These are phyloP conservation scores for Cercophora sp. DNA, from an alignment of 495 filamentous ascomycete species.

Conservation along the genomic window DNA sequence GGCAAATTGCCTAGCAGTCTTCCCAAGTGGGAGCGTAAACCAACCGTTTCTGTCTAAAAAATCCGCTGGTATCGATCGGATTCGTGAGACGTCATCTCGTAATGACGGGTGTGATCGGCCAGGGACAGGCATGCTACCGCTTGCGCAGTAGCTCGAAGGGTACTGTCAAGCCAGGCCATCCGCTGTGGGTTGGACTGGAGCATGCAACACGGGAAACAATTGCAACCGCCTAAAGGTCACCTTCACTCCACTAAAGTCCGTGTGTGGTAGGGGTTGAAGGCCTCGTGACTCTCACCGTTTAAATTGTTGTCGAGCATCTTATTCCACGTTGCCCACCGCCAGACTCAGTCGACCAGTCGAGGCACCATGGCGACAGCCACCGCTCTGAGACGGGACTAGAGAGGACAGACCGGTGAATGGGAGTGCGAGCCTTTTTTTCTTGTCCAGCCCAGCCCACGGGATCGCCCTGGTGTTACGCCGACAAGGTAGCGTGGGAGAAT, in stretches of 20 bases:
- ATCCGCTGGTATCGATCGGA: slow-evolving; percentile 9
- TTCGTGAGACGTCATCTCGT: slow-evolving; percentile 20
- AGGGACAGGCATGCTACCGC: neutral
- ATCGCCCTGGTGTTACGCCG: neutral
- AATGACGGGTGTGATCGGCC: neutral
- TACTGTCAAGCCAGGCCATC: too few species aligned
- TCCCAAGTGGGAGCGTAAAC: neutral
- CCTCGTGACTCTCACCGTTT: slow-evolving; percentile 2
- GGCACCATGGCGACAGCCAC: too few species aligned
- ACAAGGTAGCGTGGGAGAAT: neutral
- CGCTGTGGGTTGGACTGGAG: too few species aligned
- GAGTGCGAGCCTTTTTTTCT: too few species aligned
- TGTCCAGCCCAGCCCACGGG: too few species aligned
- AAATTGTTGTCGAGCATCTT: neutral
- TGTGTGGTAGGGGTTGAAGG: neutral
- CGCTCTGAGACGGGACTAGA: too few species aligned
- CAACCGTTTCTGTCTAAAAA: neutral
- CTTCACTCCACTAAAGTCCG: neutral
- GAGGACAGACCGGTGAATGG: too few species aligned
- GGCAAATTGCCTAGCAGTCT: slow-evolving; percentile 4
- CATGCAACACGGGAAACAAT: too few species aligned
- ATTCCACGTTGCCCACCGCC: too few species aligned
- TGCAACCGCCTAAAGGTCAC: too few species aligned
- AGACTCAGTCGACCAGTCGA: too few species aligned
- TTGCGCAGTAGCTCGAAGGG: neutral